Evolutionary conservation across 768 basidiomycete genomes (phyloP).

Genomic region (Cystobasidium ongulense): DNA sequence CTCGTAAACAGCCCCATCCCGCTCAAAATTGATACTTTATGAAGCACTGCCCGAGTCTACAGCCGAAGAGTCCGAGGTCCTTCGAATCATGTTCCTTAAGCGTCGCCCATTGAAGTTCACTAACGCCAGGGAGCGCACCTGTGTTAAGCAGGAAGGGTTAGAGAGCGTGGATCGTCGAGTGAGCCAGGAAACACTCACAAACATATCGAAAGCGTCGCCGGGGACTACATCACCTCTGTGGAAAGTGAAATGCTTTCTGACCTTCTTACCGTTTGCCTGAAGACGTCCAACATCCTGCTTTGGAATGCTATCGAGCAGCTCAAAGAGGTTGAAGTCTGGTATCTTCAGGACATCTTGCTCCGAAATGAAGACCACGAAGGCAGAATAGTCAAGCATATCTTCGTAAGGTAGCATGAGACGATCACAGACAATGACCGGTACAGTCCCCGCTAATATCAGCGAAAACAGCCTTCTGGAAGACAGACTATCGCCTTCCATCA

Average conservation of each 20-base stretch:
- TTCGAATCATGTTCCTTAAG: constrained; percentile 2
- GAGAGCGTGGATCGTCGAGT: background rate
- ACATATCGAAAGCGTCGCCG: constrained; percentile 25
- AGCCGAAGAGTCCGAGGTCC: background rate
- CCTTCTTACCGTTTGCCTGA: constrained; percentile 1
- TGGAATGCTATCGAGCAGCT: constrained; percentile 9
- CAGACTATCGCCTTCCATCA: constrained; percentile 3
- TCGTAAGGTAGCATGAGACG: constrained; percentile 23
- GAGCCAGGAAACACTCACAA: background rate
- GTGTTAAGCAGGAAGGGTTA: background rate
- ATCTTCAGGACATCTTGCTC: constrained; percentile 1
- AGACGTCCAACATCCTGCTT: background rate
- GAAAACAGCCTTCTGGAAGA: constrained; percentile 23
- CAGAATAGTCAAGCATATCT: constrained; percentile 9
- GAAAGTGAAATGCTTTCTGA: constrained; percentile 13
- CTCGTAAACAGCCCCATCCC: too few relatives aligned
- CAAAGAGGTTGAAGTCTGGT: constrained; percentile 1
- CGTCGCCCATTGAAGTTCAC: background rate
- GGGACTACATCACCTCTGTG: background rate
- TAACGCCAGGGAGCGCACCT: constrained; percentile 1
- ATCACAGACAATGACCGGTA: constrained; percentile 24
- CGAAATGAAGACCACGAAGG: constrained; percentile 18
- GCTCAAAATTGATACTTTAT: too few relatives aligned
- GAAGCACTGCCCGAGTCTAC: background rate
- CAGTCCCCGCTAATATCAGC: constrained; percentile 12